phyloP scores from a whole-genome alignment of 2,329 filamentous ascomycete species.

The Verticillium alfalfae region DNA sequence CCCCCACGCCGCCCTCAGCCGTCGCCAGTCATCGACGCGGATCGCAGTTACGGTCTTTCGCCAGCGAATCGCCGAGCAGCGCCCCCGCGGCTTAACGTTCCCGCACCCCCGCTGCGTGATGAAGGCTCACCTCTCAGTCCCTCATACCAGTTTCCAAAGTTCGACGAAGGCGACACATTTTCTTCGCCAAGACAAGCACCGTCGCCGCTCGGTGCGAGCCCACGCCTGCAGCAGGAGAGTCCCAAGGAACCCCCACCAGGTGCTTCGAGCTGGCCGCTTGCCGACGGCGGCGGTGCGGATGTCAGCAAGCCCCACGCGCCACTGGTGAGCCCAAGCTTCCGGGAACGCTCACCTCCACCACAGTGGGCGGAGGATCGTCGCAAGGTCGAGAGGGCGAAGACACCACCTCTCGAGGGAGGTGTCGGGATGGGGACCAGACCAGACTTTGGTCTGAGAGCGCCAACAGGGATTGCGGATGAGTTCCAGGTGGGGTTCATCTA shows the following conservation, averaged over 20 bases:
- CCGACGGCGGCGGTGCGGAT: neutral
- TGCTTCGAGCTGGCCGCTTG: neutral
- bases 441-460: slow-evolving; percentile 10
- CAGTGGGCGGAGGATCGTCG: neutral
- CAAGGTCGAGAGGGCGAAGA: neutral
- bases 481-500: slow-evolving; percentile 12
- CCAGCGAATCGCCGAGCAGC: slow-evolving; percentile 8
- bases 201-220: neutral
- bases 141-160: neutral
- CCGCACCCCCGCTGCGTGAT: neutral
- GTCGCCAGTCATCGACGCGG: neutral
- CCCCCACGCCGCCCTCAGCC: neutral
- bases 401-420: neutral
- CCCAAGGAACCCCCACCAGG: neutral
- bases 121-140: neutral
- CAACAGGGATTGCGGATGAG: slow-evolving; percentile 12
- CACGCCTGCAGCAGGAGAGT: neutral
- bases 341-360: neutral
- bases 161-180: neutral
- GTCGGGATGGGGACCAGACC: slow-evolving; percentile 2
- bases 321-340: neutral
- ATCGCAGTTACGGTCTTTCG: slow-evolving; percentile 10
- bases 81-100: slow-evolving; percentile 4
- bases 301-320: neutral
- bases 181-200: neutral